Base-by-base conservation (phyloP, 306 rosid genomes). In the Nissolia schottii region DNA sequence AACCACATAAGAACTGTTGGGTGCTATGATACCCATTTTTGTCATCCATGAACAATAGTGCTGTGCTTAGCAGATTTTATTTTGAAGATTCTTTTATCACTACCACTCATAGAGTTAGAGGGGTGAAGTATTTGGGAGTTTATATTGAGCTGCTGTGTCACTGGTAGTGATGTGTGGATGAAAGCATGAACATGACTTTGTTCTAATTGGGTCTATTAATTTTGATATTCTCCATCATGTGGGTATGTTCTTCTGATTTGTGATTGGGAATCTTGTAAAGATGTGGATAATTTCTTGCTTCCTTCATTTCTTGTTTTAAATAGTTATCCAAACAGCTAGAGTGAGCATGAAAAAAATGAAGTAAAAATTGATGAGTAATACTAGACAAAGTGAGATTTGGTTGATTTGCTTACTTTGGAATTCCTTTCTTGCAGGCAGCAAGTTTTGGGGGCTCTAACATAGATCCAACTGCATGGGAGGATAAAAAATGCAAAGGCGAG, bases 381-480 rank as follows among this genome's bases (percentile, higher is more conserved):
- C n/a, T 54, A 61, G 15, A 28, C 9, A 25, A 45, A 57, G 13
- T 59, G 62, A 13, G 13, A 11, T 49, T 77, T 32, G 12, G 28
- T 54, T 62, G 3, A 43, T 82, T 79, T 5, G 13, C 64, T 61
- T 48, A 41, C 13, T 38, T 63, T 32, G 29, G 15, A 13, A 43
- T 32, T 71, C 74, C 57, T 3, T 61, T 80, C 74, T 28, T 79
- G 76, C 85, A 94, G 99, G 99, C 99, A 55, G 82, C 87, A 32
- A 91, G 90, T 86, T 94, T 94, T 82, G 99, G 99, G 57, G 99
- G 99, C 74, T 94, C 99, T 73, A 94, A 94, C 95, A 94, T 94
- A 61, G 99, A 91, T 80, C 96, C 99, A 77, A 91, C 99, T 79
- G 99, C 99, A 15, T 94, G 99, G 99, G 99, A 94, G 87, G 99